Conservation (phyloP, 2,329 filamentous ascomycete species). For the Pseudogymnoascus sp. region DNA sequence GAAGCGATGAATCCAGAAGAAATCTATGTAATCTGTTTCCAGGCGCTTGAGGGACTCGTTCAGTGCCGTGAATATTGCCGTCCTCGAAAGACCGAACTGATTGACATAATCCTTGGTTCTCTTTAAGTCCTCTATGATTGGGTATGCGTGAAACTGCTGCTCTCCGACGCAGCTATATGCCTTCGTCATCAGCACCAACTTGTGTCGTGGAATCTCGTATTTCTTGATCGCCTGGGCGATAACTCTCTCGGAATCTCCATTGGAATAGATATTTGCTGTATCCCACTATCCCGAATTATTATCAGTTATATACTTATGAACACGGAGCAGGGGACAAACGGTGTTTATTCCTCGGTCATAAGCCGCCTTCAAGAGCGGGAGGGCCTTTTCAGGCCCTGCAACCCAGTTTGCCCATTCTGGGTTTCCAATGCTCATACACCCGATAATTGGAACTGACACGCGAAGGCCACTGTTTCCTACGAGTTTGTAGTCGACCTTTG, state of each 20-base stretch:
- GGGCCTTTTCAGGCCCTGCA: slow-evolving; percentile 47
- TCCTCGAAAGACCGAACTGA: slow-evolving; percentile 41
- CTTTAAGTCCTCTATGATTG: slow-evolving; percentile 24
- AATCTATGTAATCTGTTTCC: slow-evolving; percentile 49
- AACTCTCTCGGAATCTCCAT: slow-evolving; percentile 45
- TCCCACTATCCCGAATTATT: slow-evolving; percentile 34
- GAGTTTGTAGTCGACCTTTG: slow-evolving; percentile 41
- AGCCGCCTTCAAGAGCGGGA: slow-evolving; percentile 54
- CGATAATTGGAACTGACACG: slow-evolving; percentile 55
- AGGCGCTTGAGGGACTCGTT: slow-evolving; percentile 48
- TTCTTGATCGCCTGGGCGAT: slow-evolving; percentile 52
- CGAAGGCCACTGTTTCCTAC: slow-evolving; percentile 55
- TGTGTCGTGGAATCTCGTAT: slow-evolving; percentile 47
- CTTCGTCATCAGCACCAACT: slow-evolving; percentile 51
- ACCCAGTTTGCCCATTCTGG: slow-evolving; percentile 45
- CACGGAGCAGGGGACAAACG: slow-evolving; percentile 33
- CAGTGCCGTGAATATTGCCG: slow-evolving; percentile 58
- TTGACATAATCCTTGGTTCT: slow-evolving; percentile 43
- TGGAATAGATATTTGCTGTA: slow-evolving; percentile 47
- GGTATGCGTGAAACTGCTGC: slow-evolving; percentile 27
- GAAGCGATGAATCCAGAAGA: slow-evolving; percentile 53
- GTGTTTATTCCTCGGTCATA: slow-evolving; percentile 57
- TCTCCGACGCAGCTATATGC: slow-evolving; percentile 43
- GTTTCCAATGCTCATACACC: slow-evolving; percentile 55
- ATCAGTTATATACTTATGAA: slow-evolving; percentile 32